Evolutionary conservation across 2,329 filamentous ascomycete genomes (phyloP), one percentile per base, ranked within the genome.

Genomic region (Cladosporium cucumerinum): DNA sequence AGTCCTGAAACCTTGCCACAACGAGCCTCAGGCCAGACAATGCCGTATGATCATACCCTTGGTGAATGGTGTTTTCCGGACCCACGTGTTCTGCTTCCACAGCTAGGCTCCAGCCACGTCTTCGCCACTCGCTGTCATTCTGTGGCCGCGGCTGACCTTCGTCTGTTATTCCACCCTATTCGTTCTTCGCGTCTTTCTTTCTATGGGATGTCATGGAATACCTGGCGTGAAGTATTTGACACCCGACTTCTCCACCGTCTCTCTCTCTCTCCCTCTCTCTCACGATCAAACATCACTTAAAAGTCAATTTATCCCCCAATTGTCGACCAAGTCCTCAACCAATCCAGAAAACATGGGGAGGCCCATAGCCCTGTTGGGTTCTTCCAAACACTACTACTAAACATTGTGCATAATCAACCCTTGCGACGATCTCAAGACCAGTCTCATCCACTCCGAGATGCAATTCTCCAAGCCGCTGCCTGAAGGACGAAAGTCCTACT

Each of bases 91-190:
- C n/a, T 30, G 28, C 30, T 28, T 32, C n/a, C 14, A 21, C 25
- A 46, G 36, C 32, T 34, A 46, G 36, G 21, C 25, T 49, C 57
- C 25, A 60, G 57, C 57, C 57, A 60, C 57, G 57, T 60, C 57
- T 60, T 60, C 18, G 48, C 12, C 32, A 25, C 59, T 36, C 59
- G 59, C 59, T 43, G 48, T 32, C 59, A 39, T 61, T 61, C 59
- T n/a, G 18, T 8, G 18, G n/a, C 48, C 23, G 28, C 21, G 14
- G 32, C 23, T 28, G 48, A 52, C 18, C 59, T n/a, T 52, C 59
- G 59, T 43, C 59, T 51, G 21, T 21, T 61, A 12, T 61, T 54
- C 59, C 32, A 61, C 30, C 7, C 16, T 28, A 23, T 61, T 61
- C 59, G 46, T 21, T 14, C 16, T 2, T 21, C 34, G 30, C 46